Conservation (phyloP, 176 grass and related monocot species). For the Rhynchospora breviuscula region DNA sequence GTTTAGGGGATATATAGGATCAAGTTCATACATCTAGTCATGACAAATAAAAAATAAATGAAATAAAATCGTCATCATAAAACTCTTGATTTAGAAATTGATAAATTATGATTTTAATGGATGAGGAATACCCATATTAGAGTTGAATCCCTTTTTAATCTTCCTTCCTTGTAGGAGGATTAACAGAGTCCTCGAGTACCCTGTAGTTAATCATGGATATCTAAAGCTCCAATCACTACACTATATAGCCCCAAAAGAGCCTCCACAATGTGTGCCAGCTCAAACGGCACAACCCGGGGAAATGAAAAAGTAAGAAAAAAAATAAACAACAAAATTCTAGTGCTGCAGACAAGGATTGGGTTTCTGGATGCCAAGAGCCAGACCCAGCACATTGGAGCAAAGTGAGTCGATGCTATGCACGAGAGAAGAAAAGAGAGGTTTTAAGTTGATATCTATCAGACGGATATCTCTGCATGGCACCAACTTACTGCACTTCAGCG, state of each 20-base stretch:
- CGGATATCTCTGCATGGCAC: constrained; percentile 24
- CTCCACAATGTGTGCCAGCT: not conserved
- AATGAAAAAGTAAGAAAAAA: not conserved
- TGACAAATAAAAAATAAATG: not conserved
- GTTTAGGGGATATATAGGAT: not conserved
- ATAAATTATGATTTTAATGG: not conserved
- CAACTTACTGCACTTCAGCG: constrained; percentile 15
- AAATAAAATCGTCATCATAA: not conserved
- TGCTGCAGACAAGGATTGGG: constrained; percentile 15
- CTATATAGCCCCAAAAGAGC: not conserved
- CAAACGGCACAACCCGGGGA: not conserved
- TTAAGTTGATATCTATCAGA: constrained; percentile 30
- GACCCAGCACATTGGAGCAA: constrained; percentile 20
- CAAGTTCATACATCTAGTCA: not conserved
- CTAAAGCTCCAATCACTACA: not conserved
- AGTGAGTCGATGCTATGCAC: not conserved
- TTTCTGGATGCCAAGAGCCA: constrained; percentile 13
- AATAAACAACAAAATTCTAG: not conserved
- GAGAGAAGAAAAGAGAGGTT: constrained; percentile 9
- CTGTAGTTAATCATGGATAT: constrained; percentile 7
- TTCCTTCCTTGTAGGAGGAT: not conserved
- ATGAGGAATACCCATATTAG: not conserved
- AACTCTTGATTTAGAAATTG: not conserved
- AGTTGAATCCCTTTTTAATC: not conserved
- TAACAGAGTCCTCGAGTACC: not conserved